Base-by-base conservation (phyloP, 75 land plant genomes). In the Azolla pinnata region DNA sequence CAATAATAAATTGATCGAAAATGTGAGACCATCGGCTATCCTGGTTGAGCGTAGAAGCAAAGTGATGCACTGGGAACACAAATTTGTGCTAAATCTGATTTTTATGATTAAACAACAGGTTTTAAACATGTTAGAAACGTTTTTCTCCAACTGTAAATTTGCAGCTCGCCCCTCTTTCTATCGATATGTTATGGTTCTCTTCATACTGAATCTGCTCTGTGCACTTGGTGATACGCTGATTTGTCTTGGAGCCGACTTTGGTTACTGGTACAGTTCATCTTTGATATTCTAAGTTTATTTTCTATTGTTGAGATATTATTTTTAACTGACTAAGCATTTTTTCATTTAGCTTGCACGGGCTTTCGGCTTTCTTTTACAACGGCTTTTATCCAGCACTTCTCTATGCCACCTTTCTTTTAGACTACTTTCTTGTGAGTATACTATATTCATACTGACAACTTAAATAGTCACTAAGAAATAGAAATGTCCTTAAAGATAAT, bases 101-200 rank as follows among this genome's bases (percentile, higher is more conserved):
- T n/a, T n/a, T n/a, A n/a, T n/a, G n/a, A n/a, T n/a, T n/a, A n/a
- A n/a, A n/a, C n/a, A n/a, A n/a, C n/a, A n/a, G n/a, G n/a, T n/a
- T n/a, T n/a, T n/a, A n/a, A n/a, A n/a, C n/a, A n/a, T n/a, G n/a
- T n/a, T n/a, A n/a, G n/a, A n/a, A n/a, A n/a, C n/a, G n/a, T n/a
- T n/a, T n/a, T n/a, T n/a, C n/a, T n/a, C n/a, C n/a, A n/a, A n/a
- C n/a, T n/a, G n/a, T n/a, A n/a, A n/a, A 18, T 4, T 4, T 81
- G 67, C 90, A 81, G 99, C 88, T 23, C 74, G 96, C 61, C 99
- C 96, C n/a, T 67, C 97, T 25, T 95, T 95, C 67, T 86, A 95
- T 79, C 81, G 73, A 20, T 95, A 95, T 61, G 69, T 82, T 7
- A 31, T 56, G 19, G 61, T 74, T 23, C 80, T 95, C 78, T 81